phyloP scores from a whole-genome alignment of 805 yeast species.

The Saccharomycopsis javanensis region DNA sequence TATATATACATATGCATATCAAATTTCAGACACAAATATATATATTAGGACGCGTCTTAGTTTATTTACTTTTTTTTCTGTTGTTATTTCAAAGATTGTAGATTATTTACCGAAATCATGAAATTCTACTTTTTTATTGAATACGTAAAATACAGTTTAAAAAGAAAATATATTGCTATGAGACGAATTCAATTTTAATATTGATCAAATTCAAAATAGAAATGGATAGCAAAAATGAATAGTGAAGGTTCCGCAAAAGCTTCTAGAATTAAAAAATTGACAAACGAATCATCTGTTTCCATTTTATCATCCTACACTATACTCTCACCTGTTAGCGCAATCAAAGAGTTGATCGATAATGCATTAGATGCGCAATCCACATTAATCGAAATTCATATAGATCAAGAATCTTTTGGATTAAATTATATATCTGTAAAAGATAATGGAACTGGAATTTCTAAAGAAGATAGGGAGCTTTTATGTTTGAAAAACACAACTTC shows the following conservation, averaged over 20 bases:
- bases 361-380: conserved; percentile 30
- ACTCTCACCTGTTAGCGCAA: conserved; percentile 28
- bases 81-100: no score
- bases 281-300: conserved; percentile 12
- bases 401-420: conserved; percentile 30
- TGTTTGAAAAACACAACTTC: conserved; percentile 36
- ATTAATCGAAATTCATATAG: conserved; percentile 30
- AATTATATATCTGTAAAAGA: conserved; percentile 27
- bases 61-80: no score
- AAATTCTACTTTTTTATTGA: no score
- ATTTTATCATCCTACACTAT: conserved; percentile 25
- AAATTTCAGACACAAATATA: no score
- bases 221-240: neutral
- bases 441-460: conserved; percentile 32
- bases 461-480: conserved; percentile 26
- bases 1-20: no score
- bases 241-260: neutral
- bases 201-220: no score
- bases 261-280: conserved; percentile 1
- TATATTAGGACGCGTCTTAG: no score
- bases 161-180: no score
- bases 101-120: no score
- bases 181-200: no score
- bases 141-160: no score
- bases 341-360: conserved; percentile 35